Evolutionary conservation across 805 yeast species (phyloP), one percentile per base, ranked within the genome.

Genomic region (Candida dajiaensis): DNA sequence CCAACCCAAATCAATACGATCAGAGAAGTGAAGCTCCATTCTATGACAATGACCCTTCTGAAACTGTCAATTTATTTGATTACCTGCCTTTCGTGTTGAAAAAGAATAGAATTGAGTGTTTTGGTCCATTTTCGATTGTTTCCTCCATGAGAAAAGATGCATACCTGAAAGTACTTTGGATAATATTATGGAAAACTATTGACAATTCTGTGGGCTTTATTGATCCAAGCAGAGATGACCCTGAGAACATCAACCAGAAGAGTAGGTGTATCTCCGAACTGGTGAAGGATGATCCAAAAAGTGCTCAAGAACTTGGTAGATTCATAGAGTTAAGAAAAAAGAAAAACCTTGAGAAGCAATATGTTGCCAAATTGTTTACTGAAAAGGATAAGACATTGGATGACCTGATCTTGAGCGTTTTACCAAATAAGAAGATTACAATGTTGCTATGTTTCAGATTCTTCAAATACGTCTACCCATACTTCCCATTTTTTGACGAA

Each of bases 51-150:
- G 53, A 62, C 15, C 55, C 62, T 0, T 58, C 67, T 19, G 78
- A 72, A 12, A 47, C 48, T 1, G 62, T 78, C 7, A 67, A 73
- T 44, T 64, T 77, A 29, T 72, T 68, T 49, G 76, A 74, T 2
- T 68, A 67, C 51, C 51, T 69, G 4, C 73, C 83, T 0, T 65
- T 76, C 45, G 61, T 70, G 43, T 50, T 68, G 16, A 67, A 66
- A 23, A 70, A 67, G 42, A 63, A 71, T 4, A 60, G 77, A 38
- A 60, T 72, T 28, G 67, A 69, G 48, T 71, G 72, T 52, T 73
- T 70, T 58, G 85, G 83, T 1, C 79, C 83, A 0, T 66, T 77
- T 31, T 60, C 81, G 1, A 73, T 80, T 73, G 52, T 73, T 4
- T 61, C 83, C 0, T 47, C 74, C 22, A 59, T 78, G 44, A 68